A percentile compares a stretch with the other conserved stretches of the same genome.
phyloP scores from a whole-genome alignment of 352 stramenopile species.

The Phytopythium oedochilum region DNA sequence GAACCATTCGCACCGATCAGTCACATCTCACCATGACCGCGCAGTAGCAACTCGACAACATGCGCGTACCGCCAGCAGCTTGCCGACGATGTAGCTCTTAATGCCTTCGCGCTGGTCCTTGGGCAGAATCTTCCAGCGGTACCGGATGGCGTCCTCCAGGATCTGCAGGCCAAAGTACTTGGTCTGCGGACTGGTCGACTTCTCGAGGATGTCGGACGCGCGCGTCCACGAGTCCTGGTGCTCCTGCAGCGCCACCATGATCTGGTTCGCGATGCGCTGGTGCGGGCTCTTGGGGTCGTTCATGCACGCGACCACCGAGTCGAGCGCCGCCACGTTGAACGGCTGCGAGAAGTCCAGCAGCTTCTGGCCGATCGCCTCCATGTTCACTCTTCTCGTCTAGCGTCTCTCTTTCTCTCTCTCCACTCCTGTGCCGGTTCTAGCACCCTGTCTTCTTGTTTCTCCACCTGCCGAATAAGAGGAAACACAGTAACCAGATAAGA shows the following conservation, averaged over 20 bases:
- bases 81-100: constrained; percentile 97
- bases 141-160: constrained; percentile 97
- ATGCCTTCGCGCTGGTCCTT: constrained; percentile 97
- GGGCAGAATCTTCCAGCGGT: constrained; percentile 96
- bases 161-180: constrained; percentile 95
- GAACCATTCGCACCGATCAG: not conserved
- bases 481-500: not conserved
- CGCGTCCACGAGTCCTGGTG: constrained; percentile 91
- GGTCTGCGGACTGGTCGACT: constrained; percentile 82
- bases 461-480: not conserved
- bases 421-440: not conserved
- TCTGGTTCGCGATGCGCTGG: constrained; percentile 88
- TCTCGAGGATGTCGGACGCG: constrained; percentile 96
- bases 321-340: constrained; percentile 95
- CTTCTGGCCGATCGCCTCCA: constrained; percentile 90
- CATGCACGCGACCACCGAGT: constrained; percentile 95
- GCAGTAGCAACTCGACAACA: not conserved
- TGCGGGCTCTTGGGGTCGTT: constrained; percentile 95
- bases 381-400: constrained; percentile 11
- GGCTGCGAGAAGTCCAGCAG: constrained; percentile 92
- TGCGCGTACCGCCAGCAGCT: constrained; percentile 89
- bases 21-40: not conserved
- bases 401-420: not conserved
- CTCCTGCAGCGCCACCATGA: constrained; percentile 93
- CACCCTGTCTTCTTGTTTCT: constrained; percentile 1